Percentiles rank a stretch among this genome's conserved stretches.
These are phyloP conservation scores for Cocos nucifera DNA, from an alignment of 176 grass and related monocot species.

Conservation along the genomic window DNA sequence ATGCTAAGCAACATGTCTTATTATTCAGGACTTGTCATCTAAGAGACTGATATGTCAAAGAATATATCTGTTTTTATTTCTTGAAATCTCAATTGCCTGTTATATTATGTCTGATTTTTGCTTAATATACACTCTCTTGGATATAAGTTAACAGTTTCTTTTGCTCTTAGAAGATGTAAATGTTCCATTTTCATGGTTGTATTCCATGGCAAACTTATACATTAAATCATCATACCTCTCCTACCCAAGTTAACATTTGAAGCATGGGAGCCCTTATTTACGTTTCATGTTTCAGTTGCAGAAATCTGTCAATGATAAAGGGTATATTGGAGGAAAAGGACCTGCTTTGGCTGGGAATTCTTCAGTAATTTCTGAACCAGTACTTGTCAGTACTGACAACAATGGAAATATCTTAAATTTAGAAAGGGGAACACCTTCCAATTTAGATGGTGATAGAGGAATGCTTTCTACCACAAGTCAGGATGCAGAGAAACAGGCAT, in stretches of 20 bases:
- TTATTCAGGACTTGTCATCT: too few species aligned
- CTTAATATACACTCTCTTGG: too few species aligned
- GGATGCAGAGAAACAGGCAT: slow-evolving; percentile 27
- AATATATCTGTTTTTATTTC: too few species aligned
- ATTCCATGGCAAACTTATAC: too few species aligned
- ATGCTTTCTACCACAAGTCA: slow-evolving; percentile 22
- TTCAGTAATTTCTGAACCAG: slow-evolving; percentile 70
- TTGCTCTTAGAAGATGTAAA: too few species aligned
- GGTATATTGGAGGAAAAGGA: slow-evolving; percentile 24
- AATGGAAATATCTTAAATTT: slow-evolving; percentile 22
- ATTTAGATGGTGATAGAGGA: slow-evolving; percentile 27
- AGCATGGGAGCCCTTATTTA: background rate
- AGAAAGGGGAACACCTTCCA: slow-evolving; percentile 37
- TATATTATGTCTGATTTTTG: too few species aligned
- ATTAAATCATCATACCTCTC: too few species aligned
- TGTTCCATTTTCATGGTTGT: too few species aligned
- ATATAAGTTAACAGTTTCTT: too few species aligned
- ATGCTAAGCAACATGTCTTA: too few species aligned
- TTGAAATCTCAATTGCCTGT: too few species aligned
- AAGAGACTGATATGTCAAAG: too few species aligned
- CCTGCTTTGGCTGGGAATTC: slow-evolving; percentile 34
- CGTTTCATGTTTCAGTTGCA: slow-evolving; percentile 18
- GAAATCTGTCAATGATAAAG: slow-evolving; percentile 47
- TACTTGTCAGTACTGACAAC: slow-evolving; percentile 48
- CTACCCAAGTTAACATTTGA: background rate